phyloP scores from a whole-genome alignment of 2,329 filamentous ascomycete species.

The Trichoderma sp. region DNA sequence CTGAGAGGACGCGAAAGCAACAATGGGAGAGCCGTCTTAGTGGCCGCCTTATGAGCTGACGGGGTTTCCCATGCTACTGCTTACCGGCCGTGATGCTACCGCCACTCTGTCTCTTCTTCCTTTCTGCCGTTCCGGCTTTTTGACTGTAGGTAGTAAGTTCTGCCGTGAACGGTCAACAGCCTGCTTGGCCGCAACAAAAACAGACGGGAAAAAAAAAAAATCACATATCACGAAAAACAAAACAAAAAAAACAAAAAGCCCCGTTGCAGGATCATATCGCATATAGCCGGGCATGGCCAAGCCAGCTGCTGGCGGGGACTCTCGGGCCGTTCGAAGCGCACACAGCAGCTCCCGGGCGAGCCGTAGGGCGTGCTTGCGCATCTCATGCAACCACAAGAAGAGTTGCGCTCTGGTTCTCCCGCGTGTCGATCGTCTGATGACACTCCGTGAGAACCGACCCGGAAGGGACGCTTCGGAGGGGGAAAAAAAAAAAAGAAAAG shows the following conservation, averaged over 20 bases:
- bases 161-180: neutral
- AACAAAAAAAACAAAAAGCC: neutral
- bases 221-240: constrained; percentile 7
- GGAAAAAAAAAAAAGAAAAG: neutral
- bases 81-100: neutral
- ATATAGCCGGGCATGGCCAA: neutral
- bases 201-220: no score
- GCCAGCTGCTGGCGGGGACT: neutral
- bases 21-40: neutral
- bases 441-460: neutral
- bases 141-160: neutral
- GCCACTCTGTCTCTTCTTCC: neutral
- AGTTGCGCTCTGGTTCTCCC: neutral
- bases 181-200: neutral
- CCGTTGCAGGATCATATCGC: neutral
- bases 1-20: neutral
- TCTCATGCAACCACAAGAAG: neutral
- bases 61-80: neutral
- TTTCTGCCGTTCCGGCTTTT: neutral
- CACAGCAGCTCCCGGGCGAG: constrained; percentile 5
- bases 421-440: neutral
- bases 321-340: neutral
- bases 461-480: neutral
- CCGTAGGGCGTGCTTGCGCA: neutral
- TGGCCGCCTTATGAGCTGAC: constrained; percentile 5